Conservation (phyloP, 2,329 filamentous ascomycete genomes). For the Exophiala sp. region DNA sequence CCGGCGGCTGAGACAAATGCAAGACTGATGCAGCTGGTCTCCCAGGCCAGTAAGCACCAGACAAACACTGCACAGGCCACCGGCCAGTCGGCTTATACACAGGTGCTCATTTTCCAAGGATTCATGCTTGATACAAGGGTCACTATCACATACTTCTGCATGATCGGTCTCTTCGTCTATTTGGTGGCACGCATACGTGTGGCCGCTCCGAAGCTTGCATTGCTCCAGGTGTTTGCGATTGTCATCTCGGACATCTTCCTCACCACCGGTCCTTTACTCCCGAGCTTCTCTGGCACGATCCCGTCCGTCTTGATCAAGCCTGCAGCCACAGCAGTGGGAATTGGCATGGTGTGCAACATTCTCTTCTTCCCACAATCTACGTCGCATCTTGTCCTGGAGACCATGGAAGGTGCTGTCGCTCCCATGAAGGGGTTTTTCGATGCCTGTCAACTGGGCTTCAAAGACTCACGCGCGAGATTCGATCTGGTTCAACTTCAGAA, state of each 20-base stretch:
- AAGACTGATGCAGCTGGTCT: slow-evolving; percentile 33
- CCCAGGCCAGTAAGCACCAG: slow-evolving; percentile 31
- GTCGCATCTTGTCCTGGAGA: slow-evolving; percentile 40
- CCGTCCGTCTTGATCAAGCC: slow-evolving; percentile 42
- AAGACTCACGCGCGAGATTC: slow-evolving; percentile 25
- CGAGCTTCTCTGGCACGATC: slow-evolving; percentile 39
- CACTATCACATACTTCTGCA: slow-evolving; percentile 35
- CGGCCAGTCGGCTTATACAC: slow-evolving; percentile 33
- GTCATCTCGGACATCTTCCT: slow-evolving; percentile 46
- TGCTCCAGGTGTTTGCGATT: slow-evolving; percentile 45
- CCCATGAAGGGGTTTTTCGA: slow-evolving; percentile 31
- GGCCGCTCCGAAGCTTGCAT: slow-evolving; percentile 42
- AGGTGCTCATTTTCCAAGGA: slow-evolving; percentile 40
- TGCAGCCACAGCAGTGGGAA: slow-evolving; percentile 42
- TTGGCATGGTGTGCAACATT: slow-evolving; percentile 42
- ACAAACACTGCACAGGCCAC: slow-evolving; percentile 18
- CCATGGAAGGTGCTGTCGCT: slow-evolving; percentile 31
- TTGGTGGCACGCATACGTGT: slow-evolving; percentile 39
- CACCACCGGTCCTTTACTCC: slow-evolving; percentile 40
- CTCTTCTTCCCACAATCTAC: slow-evolving; percentile 49
- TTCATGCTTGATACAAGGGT: slow-evolving; percentile 47
- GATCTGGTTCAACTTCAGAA: slow-evolving; percentile 29
- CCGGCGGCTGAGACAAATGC: slow-evolving; percentile 38
- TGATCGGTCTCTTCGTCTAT: slow-evolving; percentile 45
- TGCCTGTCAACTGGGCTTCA: slow-evolving; percentile 8